A percentile compares a stretch with the other conserved stretches of the same genome.
These are phyloP conservation scores for Hyphopichia fennica DNA, from an alignment of 1,139 yeast species.

Conservation along the genomic window DNA sequence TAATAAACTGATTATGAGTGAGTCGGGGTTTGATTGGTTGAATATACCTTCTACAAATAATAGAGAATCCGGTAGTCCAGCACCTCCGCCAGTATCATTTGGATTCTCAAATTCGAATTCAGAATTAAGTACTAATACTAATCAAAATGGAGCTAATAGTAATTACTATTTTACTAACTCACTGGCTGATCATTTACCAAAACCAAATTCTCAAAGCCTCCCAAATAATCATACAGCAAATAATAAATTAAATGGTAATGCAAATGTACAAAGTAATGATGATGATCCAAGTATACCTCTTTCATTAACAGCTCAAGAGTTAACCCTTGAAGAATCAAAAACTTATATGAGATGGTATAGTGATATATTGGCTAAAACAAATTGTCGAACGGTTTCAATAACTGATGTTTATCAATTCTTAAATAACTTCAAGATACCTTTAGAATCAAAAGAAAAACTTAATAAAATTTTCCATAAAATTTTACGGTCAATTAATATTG, in stretches of 20 bases:
- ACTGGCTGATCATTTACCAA: constrained; percentile 12
- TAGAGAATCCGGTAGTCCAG: constrained; percentile 16
- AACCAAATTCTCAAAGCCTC: background rate
- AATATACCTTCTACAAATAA: constrained; percentile 14
- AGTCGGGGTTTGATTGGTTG: constrained; percentile 23
- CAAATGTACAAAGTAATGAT: constrained; percentile 3
- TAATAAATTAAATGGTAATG: background rate
- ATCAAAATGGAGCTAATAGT: constrained; percentile 2
- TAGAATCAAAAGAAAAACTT: constrained; percentile 42
- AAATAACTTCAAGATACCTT: constrained; percentile 56
- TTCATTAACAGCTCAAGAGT: constrained; percentile 59
- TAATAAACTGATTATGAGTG: constrained; percentile 9
- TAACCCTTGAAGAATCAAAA: constrained; percentile 63
- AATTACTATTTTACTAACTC: constrained; percentile 10
- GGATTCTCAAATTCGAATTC: constrained; percentile 9
- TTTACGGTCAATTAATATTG: constrained; percentile 57
- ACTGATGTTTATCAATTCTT: constrained; percentile 65
- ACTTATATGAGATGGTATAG: constrained; percentile 80
- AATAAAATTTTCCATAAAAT: constrained; percentile 52
- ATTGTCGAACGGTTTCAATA: constrained; percentile 55
- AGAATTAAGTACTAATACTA: constrained; percentile 2
- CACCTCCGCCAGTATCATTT: constrained; percentile 22
- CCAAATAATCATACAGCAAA: background rate
- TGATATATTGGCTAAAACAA: constrained; percentile 60
- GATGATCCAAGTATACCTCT: constrained; percentile 47